Conservation (phyloP, 2,329 filamentous ascomycete species). For the Penicillium brevicompactum region DNA sequence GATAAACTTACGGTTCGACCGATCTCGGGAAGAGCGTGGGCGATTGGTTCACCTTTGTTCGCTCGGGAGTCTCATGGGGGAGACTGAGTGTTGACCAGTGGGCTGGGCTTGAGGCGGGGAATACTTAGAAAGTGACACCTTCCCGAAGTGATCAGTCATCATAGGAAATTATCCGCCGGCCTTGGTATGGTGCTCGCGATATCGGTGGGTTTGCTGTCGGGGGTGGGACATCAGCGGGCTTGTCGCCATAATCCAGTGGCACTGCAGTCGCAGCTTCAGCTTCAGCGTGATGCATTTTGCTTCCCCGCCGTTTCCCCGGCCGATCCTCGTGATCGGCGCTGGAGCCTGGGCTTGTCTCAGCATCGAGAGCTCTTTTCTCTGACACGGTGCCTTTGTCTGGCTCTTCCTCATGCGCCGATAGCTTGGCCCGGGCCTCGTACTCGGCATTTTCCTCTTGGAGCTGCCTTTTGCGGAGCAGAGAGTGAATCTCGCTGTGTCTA, state of each 20-base stretch:
- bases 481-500: slow-evolving; percentile 81
- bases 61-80: background rate
- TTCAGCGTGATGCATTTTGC: background rate
- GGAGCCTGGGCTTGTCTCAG: background rate
- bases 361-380: background rate
- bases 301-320: background rate
- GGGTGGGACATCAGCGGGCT: background rate
- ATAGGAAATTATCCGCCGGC: slow-evolving; percentile 40
- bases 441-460: slow-evolving; percentile 33
- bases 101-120: background rate
- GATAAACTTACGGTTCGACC: slow-evolving; percentile 15
- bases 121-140: background rate
- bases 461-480: slow-evolving; percentile 60
- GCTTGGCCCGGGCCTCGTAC: slow-evolving; percentile 15
- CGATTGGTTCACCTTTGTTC: background rate
- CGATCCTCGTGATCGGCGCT: background rate
- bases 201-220: background rate
- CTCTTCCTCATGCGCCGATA: background rate
- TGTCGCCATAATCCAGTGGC: slow-evolving; percentile 51
- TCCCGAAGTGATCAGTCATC: slow-evolving; percentile 31
- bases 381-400: background rate
- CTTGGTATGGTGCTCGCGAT: slow-evolving; percentile 18
- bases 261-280: slow-evolving; percentile 33
- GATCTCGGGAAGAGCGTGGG: background rate
- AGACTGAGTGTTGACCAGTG: background rate